phyloP scores from a whole-genome alignment of 768 basidiomycete species.

The Boletellus emodensis region DNA sequence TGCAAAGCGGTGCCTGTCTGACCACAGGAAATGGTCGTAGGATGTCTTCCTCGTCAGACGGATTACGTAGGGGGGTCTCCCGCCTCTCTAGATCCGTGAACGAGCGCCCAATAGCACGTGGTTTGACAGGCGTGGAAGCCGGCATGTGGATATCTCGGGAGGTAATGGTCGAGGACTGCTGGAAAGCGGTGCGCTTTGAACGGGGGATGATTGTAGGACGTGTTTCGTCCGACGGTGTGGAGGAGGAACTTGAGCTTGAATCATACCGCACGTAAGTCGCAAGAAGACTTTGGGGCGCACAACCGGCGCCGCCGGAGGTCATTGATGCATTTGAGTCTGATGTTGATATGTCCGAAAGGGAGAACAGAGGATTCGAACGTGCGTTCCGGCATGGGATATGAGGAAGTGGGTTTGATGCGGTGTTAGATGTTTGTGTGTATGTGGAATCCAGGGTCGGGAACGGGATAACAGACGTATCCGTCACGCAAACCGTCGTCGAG shows the following conservation, averaged over 20 bases:
- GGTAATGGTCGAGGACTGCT: slow-evolving; percentile 21
- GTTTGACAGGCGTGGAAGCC: slow-evolving; percentile 33
- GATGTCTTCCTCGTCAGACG: slow-evolving; percentile 31
- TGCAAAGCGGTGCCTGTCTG: slow-evolving; percentile 18
- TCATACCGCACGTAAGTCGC: slow-evolving; percentile 15
- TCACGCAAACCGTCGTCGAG: slow-evolving; percentile 22
- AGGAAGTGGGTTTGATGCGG: slow-evolving; percentile 59
- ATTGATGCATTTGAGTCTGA: slow-evolving; percentile 6
- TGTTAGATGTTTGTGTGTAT: slow-evolving; percentile 42
- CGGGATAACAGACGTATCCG: slow-evolving; percentile 25
- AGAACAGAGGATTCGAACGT: slow-evolving; percentile 5
- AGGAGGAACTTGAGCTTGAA: slow-evolving; percentile 34
- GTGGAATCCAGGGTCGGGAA: slow-evolving; percentile 22
- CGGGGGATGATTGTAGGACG: slow-evolving; percentile 36
- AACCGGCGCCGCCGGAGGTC: slow-evolving; percentile 5
- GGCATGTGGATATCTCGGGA: slow-evolving; percentile 33
- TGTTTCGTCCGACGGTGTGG: slow-evolving; percentile 34
- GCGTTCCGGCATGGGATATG: slow-evolving; percentile 52
- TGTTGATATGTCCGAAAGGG: slow-evolving; percentile 14
- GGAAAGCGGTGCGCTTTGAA: slow-evolving; percentile 34
- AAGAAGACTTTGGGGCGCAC: slow-evolving; percentile 2
- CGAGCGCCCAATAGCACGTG: slow-evolving; percentile 2
- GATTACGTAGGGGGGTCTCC: slow-evolving; percentile 20
- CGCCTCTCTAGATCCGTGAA: slow-evolving; percentile 16
- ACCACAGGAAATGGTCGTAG: slow-evolving; percentile 18